Percentiles rank a stretch among this genome's conserved stretches.
These are phyloP conservation scores for Neckera pumila DNA, from an alignment of 225 moss, liverwort and hornwort genomes.

Conservation along the genomic window DNA sequence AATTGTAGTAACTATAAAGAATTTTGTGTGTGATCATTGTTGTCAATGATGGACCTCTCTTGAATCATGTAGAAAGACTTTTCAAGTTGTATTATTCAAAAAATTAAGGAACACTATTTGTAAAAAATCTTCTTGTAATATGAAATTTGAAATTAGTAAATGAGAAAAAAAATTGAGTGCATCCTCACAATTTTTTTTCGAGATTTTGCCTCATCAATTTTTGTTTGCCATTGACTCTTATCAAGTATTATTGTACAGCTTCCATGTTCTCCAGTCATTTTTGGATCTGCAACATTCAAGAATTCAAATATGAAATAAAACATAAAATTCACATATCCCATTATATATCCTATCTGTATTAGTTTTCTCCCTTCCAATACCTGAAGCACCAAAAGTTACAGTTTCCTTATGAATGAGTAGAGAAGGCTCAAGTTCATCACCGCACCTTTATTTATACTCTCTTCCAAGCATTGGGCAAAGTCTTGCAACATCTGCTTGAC, in stretches of 20 bases:
- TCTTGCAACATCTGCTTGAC: slow-evolving; percentile 25
- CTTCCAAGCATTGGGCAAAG: slow-evolving; percentile 24
- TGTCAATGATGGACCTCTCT: accelerated
- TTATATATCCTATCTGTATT: not conserved
- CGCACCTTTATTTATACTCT: slow-evolving; percentile 13
- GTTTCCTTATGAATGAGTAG: not conserved
- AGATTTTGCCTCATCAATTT: slow-evolving; percentile 44
- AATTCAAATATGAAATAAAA: not conserved
- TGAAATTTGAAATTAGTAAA: not conserved
- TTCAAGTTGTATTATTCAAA: not conserved
- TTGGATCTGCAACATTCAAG: not conserved
- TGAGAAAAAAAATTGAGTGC: not conserved
- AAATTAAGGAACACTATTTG: not conserved
- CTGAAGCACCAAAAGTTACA: not conserved
- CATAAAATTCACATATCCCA: not conserved
- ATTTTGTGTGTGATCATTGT: not conserved
- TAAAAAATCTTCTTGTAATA: not conserved
- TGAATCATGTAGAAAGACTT: not conserved
- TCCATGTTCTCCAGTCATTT: slow-evolving; percentile 41
- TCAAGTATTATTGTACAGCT: slow-evolving; percentile 26
- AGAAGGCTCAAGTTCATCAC: not conserved
- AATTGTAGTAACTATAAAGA: not conserved
- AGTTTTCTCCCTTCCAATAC: not conserved
- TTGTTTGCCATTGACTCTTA: slow-evolving; percentile 41
- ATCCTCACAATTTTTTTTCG: slow-evolving; percentile 34